Conservation (phyloP, 305 asterid genomes). For the Solanum hybrid region DNA sequence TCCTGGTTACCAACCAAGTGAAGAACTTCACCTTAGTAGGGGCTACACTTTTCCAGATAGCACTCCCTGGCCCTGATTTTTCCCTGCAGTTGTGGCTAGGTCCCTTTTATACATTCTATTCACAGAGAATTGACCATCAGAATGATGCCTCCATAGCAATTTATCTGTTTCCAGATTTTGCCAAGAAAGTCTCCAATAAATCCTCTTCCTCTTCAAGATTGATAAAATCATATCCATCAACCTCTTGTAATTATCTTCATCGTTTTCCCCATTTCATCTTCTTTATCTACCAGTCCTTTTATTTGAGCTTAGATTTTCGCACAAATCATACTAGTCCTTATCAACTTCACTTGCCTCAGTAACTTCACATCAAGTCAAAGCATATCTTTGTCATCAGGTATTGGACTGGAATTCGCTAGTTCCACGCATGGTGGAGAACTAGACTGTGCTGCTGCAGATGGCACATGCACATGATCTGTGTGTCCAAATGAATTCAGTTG, state of each 20-base stretch:
- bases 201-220: neutral
- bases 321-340: neutral
- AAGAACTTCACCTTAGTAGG: neutral
- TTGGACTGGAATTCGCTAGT: neutral
- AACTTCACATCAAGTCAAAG: neutral
- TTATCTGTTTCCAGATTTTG: neutral
- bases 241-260: neutral
- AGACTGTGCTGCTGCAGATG: neutral
- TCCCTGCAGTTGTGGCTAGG: neutral
- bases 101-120: neutral
- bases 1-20: neutral
- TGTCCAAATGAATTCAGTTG: neutral
- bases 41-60: neutral
- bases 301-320: neutral
- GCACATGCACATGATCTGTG: neutral
- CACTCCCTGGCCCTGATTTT: neutral
- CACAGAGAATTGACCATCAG: neutral
- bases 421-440: neutral
- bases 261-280: neutral
- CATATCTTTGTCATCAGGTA: neutral
- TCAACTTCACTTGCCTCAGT: neutral
- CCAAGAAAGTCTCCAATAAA: neutral
- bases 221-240: neutral
- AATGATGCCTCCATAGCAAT: neutral
- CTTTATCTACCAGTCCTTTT: neutral